Conservation (phyloP, 208 protist species). For the Pavlovales sp. region DNA sequence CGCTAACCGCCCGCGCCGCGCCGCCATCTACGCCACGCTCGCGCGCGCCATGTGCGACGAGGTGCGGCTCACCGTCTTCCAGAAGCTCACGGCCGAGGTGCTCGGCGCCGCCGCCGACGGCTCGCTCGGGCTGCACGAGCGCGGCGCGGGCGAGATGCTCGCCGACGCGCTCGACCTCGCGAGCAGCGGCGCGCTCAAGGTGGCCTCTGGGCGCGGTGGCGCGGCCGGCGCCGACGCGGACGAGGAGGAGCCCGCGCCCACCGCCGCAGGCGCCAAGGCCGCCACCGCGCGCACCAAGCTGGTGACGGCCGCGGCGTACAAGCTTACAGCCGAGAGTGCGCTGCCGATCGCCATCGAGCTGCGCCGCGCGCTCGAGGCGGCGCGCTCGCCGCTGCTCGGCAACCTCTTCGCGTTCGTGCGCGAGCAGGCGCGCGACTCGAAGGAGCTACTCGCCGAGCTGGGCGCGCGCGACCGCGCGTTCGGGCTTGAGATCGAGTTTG, state of each 20-base stretch:
- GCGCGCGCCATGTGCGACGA: constrained; percentile 54
- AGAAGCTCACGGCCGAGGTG: constrained; percentile 52
- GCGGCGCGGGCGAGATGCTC: constrained; percentile 41
- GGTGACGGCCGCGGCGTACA: constrained; percentile 7
- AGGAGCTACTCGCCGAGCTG: neutral
- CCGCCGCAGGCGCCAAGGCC: neutral
- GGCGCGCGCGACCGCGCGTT: neutral
- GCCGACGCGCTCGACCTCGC: constrained; percentile 53
- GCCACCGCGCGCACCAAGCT: constrained; percentile 13
- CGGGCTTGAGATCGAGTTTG: neutral
- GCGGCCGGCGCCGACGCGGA: constrained; percentile 4
- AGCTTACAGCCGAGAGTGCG: constrained; percentile 58
- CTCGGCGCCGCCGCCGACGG: constrained; percentile 56
- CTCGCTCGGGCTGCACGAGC: constrained; percentile 25
- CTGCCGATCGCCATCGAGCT: constrained; percentile 64
- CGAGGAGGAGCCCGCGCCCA: neutral
- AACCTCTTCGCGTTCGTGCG: constrained; percentile 54
- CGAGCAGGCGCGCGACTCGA: constrained; percentile 18
- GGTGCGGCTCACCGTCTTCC: constrained; percentile 52
- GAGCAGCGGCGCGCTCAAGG: constrained; percentile 7
- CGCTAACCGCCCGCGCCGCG: constrained; percentile 42
- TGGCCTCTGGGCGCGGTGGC: neutral
- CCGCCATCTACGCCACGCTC: constrained; percentile 57
- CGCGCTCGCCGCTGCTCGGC: constrained; percentile 59
- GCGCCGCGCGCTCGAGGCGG: constrained; percentile 58